Evolutionary conservation across 345 rosid species (phyloP).

Genomic region (Linum trigynum): DNA sequence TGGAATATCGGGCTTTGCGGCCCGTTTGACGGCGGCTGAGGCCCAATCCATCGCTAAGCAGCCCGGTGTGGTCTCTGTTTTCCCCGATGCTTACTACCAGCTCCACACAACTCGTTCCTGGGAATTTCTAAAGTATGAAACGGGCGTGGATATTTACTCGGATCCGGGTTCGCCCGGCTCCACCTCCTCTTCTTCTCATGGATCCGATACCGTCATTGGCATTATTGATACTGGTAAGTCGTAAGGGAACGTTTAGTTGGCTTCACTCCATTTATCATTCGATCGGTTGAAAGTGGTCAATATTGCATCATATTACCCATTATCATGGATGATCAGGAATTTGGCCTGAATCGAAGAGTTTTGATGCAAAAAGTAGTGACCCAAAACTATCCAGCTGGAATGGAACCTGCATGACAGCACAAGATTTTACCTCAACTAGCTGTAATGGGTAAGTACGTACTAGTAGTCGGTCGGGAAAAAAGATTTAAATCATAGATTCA

Average conservation of each 20-base stretch:
- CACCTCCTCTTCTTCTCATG: constrained; percentile 19
- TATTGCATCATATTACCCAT: neutral
- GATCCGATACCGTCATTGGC: constrained; percentile 51
- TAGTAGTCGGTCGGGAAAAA: too few relatives aligned
- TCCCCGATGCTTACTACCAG: constrained; percentile 48
- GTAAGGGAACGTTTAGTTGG: constrained; percentile 15
- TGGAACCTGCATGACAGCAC: constrained; percentile 49
- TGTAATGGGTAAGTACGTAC: constrained; percentile 48
- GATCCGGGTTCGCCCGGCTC: constrained; percentile 21
- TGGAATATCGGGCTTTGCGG: constrained; percentile 77
- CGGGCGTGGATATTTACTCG: constrained; percentile 34
- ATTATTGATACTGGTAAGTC: constrained; percentile 44
- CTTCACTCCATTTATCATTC: neutral
- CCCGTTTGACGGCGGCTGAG: constrained; percentile 60
- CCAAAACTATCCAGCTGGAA: constrained; percentile 60
- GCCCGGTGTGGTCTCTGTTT: constrained; percentile 62
- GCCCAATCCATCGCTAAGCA: constrained; percentile 40
- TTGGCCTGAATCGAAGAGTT: constrained; percentile 87
- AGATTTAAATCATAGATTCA: too few relatives aligned
- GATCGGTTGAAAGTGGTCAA: neutral
- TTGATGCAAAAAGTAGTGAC: constrained; percentile 52
- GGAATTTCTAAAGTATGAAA: constrained; percentile 74
- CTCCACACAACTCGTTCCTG: constrained; percentile 92
- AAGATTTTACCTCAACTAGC: constrained; percentile 37
- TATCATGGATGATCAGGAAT: constrained; percentile 30